Base-by-base conservation (phyloP, 2,329 filamentous ascomycete genomes). In the Alternaria novae-zelandiae region DNA sequence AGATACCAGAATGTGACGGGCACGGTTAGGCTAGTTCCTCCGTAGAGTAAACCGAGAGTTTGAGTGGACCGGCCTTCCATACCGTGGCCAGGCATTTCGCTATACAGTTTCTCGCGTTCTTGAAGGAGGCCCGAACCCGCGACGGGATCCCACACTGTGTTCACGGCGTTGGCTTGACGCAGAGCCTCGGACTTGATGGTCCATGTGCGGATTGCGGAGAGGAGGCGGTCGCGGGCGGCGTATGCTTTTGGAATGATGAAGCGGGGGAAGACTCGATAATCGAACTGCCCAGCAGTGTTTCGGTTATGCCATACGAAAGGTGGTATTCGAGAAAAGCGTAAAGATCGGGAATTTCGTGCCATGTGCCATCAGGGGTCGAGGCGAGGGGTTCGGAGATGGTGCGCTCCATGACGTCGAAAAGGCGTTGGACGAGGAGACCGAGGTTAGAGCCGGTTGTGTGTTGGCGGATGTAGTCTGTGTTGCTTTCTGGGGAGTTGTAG, bases 1-100 rank as follows among this genome's bases (percentile, higher is more conserved):
- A 66, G 12, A 6, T 67, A 63, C 70, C 70, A 72, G 45, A 71
- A 72, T 3, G 67, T 57, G 7, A 68, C 54, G 1, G 67, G 68
- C 2, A 69, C 47, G 5, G 43, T 61, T 2, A 72, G 43, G 32
- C 66, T 66, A 7, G 67, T 72, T 20, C 63, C 60, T 1, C 47
- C 68, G 43, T 69, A 72, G 9, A 72, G 44, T 1, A 72, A 26
- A 2, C 62, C 68, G 6, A 72, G 62, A 1, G 61, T 65, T 36
- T 72, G 68, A 7, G 70, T 47, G 6, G 64, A 66, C 5, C 70
- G 44, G 1, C 44, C 70, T 1, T 70, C 57, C 2, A 56, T 47
- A 5, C 57, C 63, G 20, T 68, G 67, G 17, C 63, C 68, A 1
- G 66, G 61, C 20, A 67, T 56, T 11, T 64, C 20, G 4, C 60